These are phyloP conservation scores for Trametes sanguinea DNA, from an alignment of 768 basidiomycete genomes.

Conservation along the genomic window DNA sequence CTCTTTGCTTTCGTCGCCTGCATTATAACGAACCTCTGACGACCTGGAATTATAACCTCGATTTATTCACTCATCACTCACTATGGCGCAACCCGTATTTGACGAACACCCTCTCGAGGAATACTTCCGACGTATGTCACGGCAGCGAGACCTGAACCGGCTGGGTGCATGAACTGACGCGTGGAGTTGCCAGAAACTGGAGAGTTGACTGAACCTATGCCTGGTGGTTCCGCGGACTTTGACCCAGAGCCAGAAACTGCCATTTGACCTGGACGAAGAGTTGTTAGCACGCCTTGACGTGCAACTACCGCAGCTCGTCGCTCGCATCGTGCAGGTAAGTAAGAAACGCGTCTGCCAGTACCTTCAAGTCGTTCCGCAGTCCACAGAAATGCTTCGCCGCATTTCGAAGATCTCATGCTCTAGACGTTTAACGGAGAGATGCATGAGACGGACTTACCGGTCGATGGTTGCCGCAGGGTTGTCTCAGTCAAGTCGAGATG, in stretches of 20 bases:
- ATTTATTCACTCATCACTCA: slow-evolving; percentile 10
- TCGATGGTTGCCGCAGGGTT: neutral
- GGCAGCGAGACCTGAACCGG: neutral
- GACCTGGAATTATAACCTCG: slow-evolving; percentile 14
- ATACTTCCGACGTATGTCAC: slow-evolving; percentile 62
- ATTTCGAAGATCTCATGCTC: neutral
- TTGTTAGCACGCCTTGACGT: neutral
- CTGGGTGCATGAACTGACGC: slow-evolving; percentile 3
- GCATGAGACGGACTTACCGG: neutral
- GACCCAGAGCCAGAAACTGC: slow-evolving; percentile 39
- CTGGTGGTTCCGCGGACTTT: slow-evolving; percentile 50
- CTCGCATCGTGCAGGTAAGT: slow-evolving; percentile 16
- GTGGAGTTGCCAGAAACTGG: slow-evolving; percentile 51
- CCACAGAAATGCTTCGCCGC: neutral
- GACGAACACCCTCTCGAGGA: slow-evolving; percentile 76
- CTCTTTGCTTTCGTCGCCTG: slow-evolving; percentile 20
- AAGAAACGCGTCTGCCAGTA: neutral
- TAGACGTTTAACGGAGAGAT: too few species aligned
- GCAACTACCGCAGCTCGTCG: slow-evolving; percentile 12
- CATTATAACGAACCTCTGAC: slow-evolving; percentile 20
- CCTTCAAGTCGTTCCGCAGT: too few species aligned
- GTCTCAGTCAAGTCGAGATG: neutral
- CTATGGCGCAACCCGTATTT: slow-evolving; percentile 78
- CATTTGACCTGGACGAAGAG: slow-evolving; percentile 14
- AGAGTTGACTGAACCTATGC: slow-evolving; percentile 56